A percentile compares a stretch with the other conserved stretches of the same genome.
Evolutionary conservation across 1,284 basidiomycete genomes (phyloP).

Genomic region (Papiliotrema laurentii): DNA sequence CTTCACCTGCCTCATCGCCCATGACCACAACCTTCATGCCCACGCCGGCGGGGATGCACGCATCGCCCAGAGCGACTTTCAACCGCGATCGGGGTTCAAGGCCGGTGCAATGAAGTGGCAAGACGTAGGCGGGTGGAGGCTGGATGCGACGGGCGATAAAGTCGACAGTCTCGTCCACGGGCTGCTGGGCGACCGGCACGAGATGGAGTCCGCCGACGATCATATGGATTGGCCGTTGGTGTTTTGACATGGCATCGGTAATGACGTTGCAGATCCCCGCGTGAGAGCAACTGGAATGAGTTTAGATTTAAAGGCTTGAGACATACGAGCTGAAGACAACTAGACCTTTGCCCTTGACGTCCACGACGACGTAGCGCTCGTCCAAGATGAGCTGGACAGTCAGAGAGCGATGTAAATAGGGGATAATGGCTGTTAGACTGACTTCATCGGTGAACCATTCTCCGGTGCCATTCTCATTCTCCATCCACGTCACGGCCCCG

Average conservation of each 20-base stretch:
- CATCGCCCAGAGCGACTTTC: conserved; percentile 62
- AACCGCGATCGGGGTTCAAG: conserved; percentile 66
- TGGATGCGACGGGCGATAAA: conserved; percentile 60
- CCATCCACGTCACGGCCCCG: conserved; percentile 63
- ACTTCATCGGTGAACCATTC: conserved; percentile 64
- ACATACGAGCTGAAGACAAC: conserved; percentile 74
- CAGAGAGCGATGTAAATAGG: conserved; percentile 6
- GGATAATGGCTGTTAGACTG: conserved; percentile 13
- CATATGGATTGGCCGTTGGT: conserved; percentile 69
- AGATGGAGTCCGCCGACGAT: conserved; percentile 77
- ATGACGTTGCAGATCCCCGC: conserved; percentile 79
- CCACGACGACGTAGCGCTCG: conserved; percentile 69
- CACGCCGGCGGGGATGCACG: conserved; percentile 63
- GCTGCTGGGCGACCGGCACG: conserved; percentile 59
- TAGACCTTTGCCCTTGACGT: conserved; percentile 71
- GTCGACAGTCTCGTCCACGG: conserved; percentile 64
- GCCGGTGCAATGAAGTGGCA: conserved; percentile 79
- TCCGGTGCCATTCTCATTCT: conserved; percentile 32
- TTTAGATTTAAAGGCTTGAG: conserved; percentile 2
- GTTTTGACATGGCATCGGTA: conserved; percentile 59
- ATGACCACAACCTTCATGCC: conserved; percentile 58
- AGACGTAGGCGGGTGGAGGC: conserved; percentile 63
- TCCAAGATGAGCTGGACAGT: conserved; percentile 66
- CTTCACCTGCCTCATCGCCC: conserved; percentile 8
- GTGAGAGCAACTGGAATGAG: conserved; percentile 62